Evolutionary conservation across 1,284 basidiomycete species (phyloP).

Genomic region (Malassezia psittaci): DNA sequence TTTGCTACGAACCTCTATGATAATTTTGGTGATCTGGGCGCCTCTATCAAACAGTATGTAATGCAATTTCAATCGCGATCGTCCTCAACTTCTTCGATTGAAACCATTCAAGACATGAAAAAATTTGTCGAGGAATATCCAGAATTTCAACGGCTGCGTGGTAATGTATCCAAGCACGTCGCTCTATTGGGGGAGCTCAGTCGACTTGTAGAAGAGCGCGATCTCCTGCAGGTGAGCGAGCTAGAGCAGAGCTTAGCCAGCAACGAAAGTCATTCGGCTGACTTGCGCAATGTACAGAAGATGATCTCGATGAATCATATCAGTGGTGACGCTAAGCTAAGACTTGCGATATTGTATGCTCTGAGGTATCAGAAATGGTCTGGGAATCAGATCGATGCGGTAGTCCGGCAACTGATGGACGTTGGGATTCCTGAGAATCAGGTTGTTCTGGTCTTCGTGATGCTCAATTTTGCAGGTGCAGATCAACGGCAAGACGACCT

Average conservation of each 20-base stretch:
- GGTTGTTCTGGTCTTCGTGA: constrained; percentile 69
- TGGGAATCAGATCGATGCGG: constrained; percentile 66
- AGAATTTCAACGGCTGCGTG: constrained; percentile 87
- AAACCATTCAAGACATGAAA: constrained; percentile 71
- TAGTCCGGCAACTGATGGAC: constrained; percentile 70
- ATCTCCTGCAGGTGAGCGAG: constrained; percentile 69
- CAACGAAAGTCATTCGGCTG: constrained; percentile 67
- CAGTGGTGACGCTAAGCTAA: constrained; percentile 70
- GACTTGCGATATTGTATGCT: constrained; percentile 86
- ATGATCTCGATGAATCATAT: constrained; percentile 56
- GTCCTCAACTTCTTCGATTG: constrained; percentile 70
- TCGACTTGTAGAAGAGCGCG: constrained; percentile 72
- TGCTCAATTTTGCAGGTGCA: constrained; percentile 83
- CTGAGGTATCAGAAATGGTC: constrained; percentile 89
- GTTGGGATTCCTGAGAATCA: constrained; percentile 61
- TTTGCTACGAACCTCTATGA: constrained; percentile 82
- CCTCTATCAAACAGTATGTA: constrained; percentile 83
- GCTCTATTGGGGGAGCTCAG: constrained; percentile 91
- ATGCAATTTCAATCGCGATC: constrained; percentile 75
- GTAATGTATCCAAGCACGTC: constrained; percentile 97
- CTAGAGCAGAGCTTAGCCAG: constrained; percentile 92
- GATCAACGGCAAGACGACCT: constrained; percentile 96
- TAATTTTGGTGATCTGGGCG: constrained; percentile 94
- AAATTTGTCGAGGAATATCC: constrained; percentile 94
- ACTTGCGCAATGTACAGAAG: constrained; percentile 58